Evolutionary conservation across 371 early-diverging fungal species (phyloP).

Genomic region (Umbelopsis sp.): DNA sequence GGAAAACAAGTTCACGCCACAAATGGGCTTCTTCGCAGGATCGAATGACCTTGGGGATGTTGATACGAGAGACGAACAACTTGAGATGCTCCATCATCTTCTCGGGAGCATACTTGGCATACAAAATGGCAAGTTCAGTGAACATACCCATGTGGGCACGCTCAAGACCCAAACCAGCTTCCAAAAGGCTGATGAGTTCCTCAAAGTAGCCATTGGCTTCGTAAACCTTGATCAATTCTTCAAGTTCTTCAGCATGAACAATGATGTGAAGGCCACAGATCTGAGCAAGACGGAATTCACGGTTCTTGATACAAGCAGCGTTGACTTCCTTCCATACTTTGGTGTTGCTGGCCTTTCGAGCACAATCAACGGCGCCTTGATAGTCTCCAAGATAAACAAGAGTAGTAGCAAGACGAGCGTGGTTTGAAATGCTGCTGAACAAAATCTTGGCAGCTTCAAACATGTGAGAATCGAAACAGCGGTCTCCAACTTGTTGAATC

Average conservation of each 20-base stretch:
- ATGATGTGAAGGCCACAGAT: slow-evolving; percentile 96
- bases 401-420: slow-evolving; percentile 94
- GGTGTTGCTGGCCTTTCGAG: slow-evolving; percentile 96
- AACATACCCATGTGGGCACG: slow-evolving; percentile 99
- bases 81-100: slow-evolving; percentile 96
- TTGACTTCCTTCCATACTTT: slow-evolving; percentile 98
- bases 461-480: slow-evolving; percentile 90
- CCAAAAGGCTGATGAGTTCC: slow-evolving; percentile 87
- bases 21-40: slow-evolving; percentile 92
- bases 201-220: slow-evolving; percentile 88
- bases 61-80: slow-evolving; percentile 94
- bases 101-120: slow-evolving; percentile 93
- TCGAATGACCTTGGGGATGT: slow-evolving; percentile 97
- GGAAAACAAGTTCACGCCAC: slow-evolving; percentile 96
- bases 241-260: slow-evolving; percentile 96
- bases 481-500: slow-evolving; percentile 91
- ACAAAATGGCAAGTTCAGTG: slow-evolving; percentile 95
- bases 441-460: slow-evolving; percentile 94
- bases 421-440: slow-evolving; percentile 93
- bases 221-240: slow-evolving; percentile 83
- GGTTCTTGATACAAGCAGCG: slow-evolving; percentile 90
- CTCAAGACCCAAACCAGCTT: slow-evolving; percentile 93
- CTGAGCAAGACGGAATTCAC: slow-evolving; percentile 95
- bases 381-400: slow-evolving; percentile 94
- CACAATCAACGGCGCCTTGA: slow-evolving; percentile 96